These are phyloP conservation scores for Arctium lappa DNA, from an alignment of 129 eudicot genomes.

Conservation along the genomic window DNA sequence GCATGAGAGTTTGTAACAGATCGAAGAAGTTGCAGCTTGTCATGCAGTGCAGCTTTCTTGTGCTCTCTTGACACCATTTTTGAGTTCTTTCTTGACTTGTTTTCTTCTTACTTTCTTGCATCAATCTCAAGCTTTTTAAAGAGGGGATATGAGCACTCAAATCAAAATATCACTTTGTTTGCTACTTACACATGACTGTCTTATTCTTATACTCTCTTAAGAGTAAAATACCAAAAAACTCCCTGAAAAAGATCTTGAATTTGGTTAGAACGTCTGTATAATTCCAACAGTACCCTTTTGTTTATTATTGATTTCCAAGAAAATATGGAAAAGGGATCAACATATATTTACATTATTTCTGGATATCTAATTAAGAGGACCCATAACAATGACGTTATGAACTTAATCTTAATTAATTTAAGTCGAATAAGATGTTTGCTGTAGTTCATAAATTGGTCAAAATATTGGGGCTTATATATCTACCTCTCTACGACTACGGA, in stretches of 20 bases:
- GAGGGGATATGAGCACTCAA: conserved; percentile 42
- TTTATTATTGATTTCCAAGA: conserved; percentile 3
- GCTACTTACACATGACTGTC: conserved; percentile 50
- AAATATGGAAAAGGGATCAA: background rate
- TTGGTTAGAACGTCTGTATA: conserved; percentile 3
- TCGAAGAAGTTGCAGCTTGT: conserved; percentile 93
- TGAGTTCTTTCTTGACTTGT: background rate
- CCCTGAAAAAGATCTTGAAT: conserved; percentile 20
- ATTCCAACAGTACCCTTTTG: conserved; percentile 29
- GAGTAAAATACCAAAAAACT: conserved; percentile 30
- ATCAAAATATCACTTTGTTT: conserved; percentile 59
- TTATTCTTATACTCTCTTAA: conserved; percentile 25
- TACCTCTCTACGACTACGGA: background rate
- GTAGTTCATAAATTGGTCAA: conserved; percentile 3
- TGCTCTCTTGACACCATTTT: conserved; percentile 84
- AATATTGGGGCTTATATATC: conserved; percentile 9
- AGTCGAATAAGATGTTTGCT: conserved; percentile 14
- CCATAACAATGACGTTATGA: background rate
- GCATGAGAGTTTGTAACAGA: conserved; percentile 94
- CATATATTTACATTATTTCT: background rate
- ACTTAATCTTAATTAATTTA: background rate
- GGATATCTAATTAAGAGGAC: background rate
- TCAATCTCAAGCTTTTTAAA: conserved; percentile 44
- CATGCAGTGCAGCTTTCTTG: conserved; percentile 81
- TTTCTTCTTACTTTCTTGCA: conserved; percentile 9